Conservation (phyloP, 164 flowering plant species). For the Magnolia changhungtana region DNA sequence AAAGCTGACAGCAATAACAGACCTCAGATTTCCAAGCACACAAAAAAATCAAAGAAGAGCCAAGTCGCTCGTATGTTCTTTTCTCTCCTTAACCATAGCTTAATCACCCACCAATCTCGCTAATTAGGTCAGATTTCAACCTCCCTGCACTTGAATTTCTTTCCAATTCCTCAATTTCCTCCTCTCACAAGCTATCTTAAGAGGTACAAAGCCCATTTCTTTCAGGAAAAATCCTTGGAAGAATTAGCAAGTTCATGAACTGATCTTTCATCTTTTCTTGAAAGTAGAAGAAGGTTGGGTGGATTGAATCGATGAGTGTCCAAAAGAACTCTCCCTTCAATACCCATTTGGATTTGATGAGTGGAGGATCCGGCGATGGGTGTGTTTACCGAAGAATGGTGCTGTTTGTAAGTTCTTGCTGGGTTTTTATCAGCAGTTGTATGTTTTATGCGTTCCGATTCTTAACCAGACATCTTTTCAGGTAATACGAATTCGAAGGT, state of each 20-base stretch:
- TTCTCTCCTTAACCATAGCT: constrained; percentile 8
- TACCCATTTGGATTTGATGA: constrained; percentile 14
- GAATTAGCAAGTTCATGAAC: constrained; percentile 1
- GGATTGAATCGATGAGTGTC: background rate
- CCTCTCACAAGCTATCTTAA: constrained; percentile 4
- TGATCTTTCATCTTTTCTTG: constrained; percentile 7
- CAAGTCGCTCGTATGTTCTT: constrained; percentile 10
- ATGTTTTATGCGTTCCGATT: constrained; percentile 23
- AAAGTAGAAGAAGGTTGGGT: background rate
- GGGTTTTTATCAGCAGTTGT: constrained; percentile 27
- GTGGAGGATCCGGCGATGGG: constrained; percentile 10
- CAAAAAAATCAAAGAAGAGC: background rate
- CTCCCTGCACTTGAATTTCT: background rate
- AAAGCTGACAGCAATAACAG: background rate
- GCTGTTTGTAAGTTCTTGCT: constrained; percentile 23
- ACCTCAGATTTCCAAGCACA: constrained; percentile 7
- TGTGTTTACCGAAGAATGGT: constrained; percentile 26
- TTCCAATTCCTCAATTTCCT: background rate
- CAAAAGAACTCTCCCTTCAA: too few species aligned
- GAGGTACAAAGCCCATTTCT: constrained; percentile 8
- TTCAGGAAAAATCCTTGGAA: background rate
- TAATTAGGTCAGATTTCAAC: background rate
- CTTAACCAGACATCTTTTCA: constrained; percentile 24
- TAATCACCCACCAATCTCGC: constrained; percentile 11
- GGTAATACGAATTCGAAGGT: constrained; percentile 22